A percentile compares a stretch with the other conserved stretches of the same genome.
Conservation (phyloP, 129 eudicot genomes). For the Arctium minus region DNA sequence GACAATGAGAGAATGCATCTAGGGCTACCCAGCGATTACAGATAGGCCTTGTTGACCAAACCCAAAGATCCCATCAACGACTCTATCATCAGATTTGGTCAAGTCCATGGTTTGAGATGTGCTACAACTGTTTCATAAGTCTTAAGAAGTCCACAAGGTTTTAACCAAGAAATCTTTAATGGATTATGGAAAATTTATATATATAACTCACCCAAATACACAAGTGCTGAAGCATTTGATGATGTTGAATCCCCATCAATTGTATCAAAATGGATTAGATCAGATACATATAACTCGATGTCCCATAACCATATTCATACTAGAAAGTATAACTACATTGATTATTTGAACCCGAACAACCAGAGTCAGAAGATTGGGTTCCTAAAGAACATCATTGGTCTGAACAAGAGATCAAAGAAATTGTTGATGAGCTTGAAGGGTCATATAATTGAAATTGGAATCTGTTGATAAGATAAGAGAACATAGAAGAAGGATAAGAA, state of each 20-base stretch:
- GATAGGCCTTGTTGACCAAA: conserved; percentile 94
- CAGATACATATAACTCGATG: conserved; percentile 78
- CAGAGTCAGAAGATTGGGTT: conserved; percentile 58
- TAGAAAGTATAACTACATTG: conserved; percentile 82
- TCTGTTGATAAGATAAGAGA: conserved; percentile 32
- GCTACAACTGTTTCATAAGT: conserved; percentile 72
- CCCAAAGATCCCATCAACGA: conserved; percentile 94
- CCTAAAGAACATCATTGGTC: conserved; percentile 77
- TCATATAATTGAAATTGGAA: conserved; percentile 68
- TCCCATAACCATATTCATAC: conserved; percentile 95
- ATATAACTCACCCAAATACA: conserved; percentile 69
- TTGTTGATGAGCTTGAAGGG: conserved; percentile 75
- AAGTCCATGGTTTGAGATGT: conserved; percentile 77
- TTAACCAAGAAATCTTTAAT: conserved; percentile 1
- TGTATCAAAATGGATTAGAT: conserved; percentile 62
- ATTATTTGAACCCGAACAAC: conserved; percentile 51
- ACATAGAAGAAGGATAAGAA: background rate
- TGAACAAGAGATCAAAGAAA: conserved; percentile 55
- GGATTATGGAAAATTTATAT: background rate
- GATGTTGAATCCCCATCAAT: conserved; percentile 51
- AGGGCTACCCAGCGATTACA: conserved; percentile 66
- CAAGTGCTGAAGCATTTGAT: conserved; percentile 66
- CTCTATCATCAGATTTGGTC: conserved; percentile 69
- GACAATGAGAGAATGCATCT: conserved; percentile 82
- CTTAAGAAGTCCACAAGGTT: conserved; percentile 13